Conservation (phyloP, 768 basidiomycete genomes). For the Mycena kentingensis region DNA sequence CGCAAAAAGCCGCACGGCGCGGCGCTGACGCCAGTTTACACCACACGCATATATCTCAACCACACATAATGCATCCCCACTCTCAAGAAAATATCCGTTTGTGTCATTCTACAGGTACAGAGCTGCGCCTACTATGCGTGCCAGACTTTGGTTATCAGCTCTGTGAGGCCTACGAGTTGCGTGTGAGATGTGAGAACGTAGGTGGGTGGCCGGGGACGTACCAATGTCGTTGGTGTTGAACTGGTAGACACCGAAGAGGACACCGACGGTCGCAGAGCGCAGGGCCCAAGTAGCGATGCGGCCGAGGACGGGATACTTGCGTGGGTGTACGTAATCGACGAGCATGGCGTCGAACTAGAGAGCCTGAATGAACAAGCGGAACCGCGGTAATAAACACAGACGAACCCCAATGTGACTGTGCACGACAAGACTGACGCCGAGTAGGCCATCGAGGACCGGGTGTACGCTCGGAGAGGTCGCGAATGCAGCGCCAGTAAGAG, state of each 20-base stretch:
- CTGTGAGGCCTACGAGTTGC: conserved; percentile 20
- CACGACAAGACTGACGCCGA: conserved; percentile 85
- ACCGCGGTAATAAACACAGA: conserved; percentile 25
- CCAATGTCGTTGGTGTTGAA: conserved; percentile 99
- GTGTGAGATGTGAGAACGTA: not conserved
- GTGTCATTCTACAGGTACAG: no score
- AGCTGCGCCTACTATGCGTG: conserved; percentile 13
- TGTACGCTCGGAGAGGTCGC: conserved; percentile 74
- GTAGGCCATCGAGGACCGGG: conserved; percentile 86
- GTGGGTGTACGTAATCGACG: conserved; percentile 89
- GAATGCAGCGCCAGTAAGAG: conserved; percentile 84
- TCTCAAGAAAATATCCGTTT: no score
- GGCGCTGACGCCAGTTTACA: conserved; percentile 9
- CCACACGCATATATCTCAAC: not conserved
- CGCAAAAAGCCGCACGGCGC: conserved; percentile 17
- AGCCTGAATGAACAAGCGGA: conserved; percentile 4
- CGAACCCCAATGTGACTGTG: conserved; percentile 95
- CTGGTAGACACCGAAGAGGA: conserved; percentile 90
- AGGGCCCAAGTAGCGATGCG: conserved; percentile 72
- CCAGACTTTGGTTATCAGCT: conserved; percentile 22
- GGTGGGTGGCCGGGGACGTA: conserved; percentile 42
- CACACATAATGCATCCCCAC: conserved; percentile 19
- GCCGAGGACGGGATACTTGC: conserved; percentile 90
- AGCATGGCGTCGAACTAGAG: conserved; percentile 71
- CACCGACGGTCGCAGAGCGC: conserved; percentile 74